These are phyloP conservation scores for Candida cerambycidarum DNA, from an alignment of 805 yeast genomes.

Conservation along the genomic window DNA sequence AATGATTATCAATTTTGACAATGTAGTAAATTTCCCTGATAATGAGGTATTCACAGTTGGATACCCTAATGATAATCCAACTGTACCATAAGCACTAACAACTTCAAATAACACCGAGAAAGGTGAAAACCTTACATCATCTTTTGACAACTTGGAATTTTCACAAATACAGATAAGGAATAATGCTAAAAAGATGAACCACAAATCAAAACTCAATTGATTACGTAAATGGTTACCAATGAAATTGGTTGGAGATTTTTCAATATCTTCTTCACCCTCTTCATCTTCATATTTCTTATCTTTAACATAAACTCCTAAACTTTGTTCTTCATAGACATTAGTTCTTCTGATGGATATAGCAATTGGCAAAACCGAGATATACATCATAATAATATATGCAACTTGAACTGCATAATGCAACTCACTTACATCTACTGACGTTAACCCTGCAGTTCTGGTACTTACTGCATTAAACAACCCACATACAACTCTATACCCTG, in stretches of 20 bases:
- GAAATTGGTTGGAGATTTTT: conserved; percentile 55
- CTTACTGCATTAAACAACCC: conserved; percentile 90
- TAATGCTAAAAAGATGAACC: conserved; percentile 87
- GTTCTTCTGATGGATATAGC: conserved; percentile 97
- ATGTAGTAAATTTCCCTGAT: conserved; percentile 62
- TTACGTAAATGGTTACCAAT: conserved; percentile 86
- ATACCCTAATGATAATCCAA: conserved; percentile 87
- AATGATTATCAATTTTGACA: conserved; percentile 81
- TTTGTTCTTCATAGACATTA: conserved; percentile 96
- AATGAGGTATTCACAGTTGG: conserved; percentile 68
- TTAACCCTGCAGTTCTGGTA: conserved; percentile 92
- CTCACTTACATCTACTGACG: conserved; percentile 64
- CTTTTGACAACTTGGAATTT: conserved; percentile 53
- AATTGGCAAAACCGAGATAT: conserved; percentile 91
- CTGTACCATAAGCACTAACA: conserved; percentile 95
- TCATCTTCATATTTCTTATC: conserved; percentile 28
- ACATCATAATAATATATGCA: conserved; percentile 95
- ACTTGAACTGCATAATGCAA: conserved; percentile 92
- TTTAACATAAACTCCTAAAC: conserved; percentile 77
- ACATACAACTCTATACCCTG: conserved; percentile 70
- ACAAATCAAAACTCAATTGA: conserved; percentile 89
- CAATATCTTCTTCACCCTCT: conserved; percentile 30
- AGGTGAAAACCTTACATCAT: conserved; percentile 53
- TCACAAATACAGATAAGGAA: conserved; percentile 88
- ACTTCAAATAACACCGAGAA: conserved; percentile 82